Evolutionary conservation across 2,329 filamentous ascomycete genomes (phyloP), one percentile per base, ranked within the genome.

Genomic region (Aspergillus bombycis): DNA sequence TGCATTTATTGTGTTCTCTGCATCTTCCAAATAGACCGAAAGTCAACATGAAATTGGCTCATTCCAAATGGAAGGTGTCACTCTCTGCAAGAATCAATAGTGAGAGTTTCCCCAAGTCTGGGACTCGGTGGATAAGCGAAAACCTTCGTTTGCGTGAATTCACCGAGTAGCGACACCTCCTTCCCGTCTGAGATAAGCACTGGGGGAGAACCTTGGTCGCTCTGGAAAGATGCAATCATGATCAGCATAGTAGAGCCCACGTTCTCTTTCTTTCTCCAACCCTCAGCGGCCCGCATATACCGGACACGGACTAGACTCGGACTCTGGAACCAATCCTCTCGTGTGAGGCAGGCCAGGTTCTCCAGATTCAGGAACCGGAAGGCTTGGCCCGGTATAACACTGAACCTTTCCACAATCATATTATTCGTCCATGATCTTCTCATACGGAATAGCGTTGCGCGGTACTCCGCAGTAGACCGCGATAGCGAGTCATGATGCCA

Each of bases 221-320:
- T 14, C 11, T 34, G 6, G 14, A 16, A 30, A n/a, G 14, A 32
- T 30, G 16, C 38, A 50, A 36, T 54, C 52, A 55, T 55, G 52
- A 55, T 55, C 52, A 55, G 36, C 52, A 38, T 14, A n/a, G 9
- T 54, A 10, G 52, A 54, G 30, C 30, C 30, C 30, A 54, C 10
- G 28, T 54, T 54, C 32, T 26, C 6, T 23, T 32, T 30, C 23
- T 23, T 54, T 52, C 58, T 53, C 53, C 32, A 58, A 46, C 43
- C 57, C 14, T 54, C 63, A 65, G 60, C 58, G 63, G 64, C 57
- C 62, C 65, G 54, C 63, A 65, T 55, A 59, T 66, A 43, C 66
- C 61, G 23, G n/a, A 61, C 52, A 36, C 19, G 61, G 67, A 48
- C 23, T 69, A 68, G 64, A 53, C 53, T 60, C 60, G 59, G 65